These are phyloP conservation scores for Cyclostephanos tholiformis DNA, from an alignment of 108 stramenopile species.

Conservation along the genomic window DNA sequence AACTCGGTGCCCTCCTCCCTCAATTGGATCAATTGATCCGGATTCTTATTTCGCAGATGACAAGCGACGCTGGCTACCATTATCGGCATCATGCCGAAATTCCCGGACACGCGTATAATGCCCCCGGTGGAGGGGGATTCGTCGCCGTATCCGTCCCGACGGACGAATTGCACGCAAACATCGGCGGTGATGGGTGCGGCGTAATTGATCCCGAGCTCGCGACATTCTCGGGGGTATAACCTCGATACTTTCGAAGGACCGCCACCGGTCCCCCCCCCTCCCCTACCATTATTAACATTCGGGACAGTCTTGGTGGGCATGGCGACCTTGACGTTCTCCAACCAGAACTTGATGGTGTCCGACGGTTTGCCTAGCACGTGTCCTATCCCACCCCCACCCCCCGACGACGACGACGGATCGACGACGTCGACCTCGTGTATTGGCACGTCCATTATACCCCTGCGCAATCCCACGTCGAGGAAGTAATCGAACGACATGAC, in stretches of 20 bases:
- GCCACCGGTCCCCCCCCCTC: conserved; percentile 15
- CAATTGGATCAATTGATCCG: conserved; percentile 54
- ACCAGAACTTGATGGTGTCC: conserved; percentile 67
- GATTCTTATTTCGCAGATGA: conserved; percentile 62
- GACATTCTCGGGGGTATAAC: conserved; percentile 80
- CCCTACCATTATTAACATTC: too few relatives aligned
- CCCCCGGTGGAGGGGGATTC: conserved; percentile 30
- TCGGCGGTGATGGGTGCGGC: conserved; percentile 71
- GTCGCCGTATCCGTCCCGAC: conserved; percentile 62
- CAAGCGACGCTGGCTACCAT: conserved; percentile 89
- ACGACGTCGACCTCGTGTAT: conserved; percentile 71
- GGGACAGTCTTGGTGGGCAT: conserved; percentile 57
- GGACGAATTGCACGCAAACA: conserved; percentile 67
- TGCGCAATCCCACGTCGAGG: conserved; percentile 60
- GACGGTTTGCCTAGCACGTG: conserved; percentile 16
- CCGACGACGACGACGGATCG: conserved; percentile 38
- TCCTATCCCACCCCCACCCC: conserved; percentile 24
- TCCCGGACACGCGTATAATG: conserved; percentile 47
- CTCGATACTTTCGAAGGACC: conserved; percentile 18
- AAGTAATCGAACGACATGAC: conserved; percentile 87
- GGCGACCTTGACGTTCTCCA: conserved; percentile 70
- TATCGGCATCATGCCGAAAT: conserved; percentile 93
- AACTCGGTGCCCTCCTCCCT: conserved; percentile 90
- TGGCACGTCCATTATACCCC: conserved; percentile 65
- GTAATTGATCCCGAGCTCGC: conserved; percentile 79